Conservation (phyloP, 345 rosid species). For the Aegle marmelos region DNA sequence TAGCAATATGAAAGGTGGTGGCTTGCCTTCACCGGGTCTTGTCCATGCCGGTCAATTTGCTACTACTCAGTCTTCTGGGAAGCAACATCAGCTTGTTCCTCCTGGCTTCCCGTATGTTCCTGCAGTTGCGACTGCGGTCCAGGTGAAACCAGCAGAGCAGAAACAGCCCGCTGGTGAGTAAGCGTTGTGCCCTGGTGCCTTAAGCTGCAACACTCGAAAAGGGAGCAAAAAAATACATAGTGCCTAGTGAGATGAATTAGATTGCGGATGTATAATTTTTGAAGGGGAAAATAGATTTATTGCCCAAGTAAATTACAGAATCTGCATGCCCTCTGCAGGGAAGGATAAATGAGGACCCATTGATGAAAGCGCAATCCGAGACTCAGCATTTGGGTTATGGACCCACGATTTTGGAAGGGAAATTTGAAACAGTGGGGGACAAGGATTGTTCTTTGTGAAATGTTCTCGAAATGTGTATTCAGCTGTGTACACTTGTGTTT, state of each 20-base stretch:
- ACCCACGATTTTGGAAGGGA: constrained; percentile 21
- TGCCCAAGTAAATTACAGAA: constrained; percentile 9
- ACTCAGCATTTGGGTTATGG: neutral
- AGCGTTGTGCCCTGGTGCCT: constrained; percentile 21
- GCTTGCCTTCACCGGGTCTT: constrained; percentile 41
- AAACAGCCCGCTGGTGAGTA: constrained; percentile 86
- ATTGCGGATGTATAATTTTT: constrained; percentile 12
- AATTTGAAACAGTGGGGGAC: constrained; percentile 23
- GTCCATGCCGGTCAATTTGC: constrained; percentile 44
- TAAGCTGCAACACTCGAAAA: constrained; percentile 1
- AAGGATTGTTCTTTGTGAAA: constrained; percentile 7
- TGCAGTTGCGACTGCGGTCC: constrained; percentile 54
- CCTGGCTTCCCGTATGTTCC: constrained; percentile 65
- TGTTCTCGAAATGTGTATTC: constrained; percentile 23
- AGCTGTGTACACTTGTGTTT: constrained; percentile 28
- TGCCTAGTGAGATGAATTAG: constrained; percentile 9
- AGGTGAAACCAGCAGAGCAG: constrained; percentile 82
- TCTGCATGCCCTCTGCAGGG: constrained; percentile 8
- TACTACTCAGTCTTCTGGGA: constrained; percentile 47
- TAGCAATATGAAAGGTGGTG: constrained; percentile 70
- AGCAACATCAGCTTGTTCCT: constrained; percentile 53
- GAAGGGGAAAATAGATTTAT: constrained; percentile 5
- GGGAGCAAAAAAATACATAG: neutral
- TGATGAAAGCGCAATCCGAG: neutral
- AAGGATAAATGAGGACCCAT: constrained; percentile 7